A percentile compares a stretch with the other conserved stretches of the same genome.
Evolutionary conservation across 2,329 filamentous ascomycete species (phyloP).

Genomic region (Diaporthe sp.): DNA sequence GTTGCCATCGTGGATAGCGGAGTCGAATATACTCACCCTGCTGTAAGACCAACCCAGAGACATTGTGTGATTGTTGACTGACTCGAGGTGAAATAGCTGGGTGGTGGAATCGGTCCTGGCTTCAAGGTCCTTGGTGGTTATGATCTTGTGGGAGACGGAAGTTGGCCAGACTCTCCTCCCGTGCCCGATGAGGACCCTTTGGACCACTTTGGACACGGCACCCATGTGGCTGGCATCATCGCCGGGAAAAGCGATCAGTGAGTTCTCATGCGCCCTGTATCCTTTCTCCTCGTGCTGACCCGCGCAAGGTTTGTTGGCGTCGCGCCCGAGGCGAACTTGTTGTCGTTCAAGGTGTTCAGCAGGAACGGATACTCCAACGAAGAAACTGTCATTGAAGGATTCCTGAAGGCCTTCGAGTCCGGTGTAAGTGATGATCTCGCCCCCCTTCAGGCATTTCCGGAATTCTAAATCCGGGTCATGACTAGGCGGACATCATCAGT

Average conservation of each 20-base stretch:
- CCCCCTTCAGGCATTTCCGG: background rate
- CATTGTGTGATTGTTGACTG: background rate
- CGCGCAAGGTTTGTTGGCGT: slow-evolving; percentile 25
- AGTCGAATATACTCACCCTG: slow-evolving; percentile 37
- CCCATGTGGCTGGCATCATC: slow-evolving; percentile 47
- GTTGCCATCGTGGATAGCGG: slow-evolving; percentile 40
- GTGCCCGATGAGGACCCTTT: slow-evolving; percentile 48
- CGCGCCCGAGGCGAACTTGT: slow-evolving; percentile 33
- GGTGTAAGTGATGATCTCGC: background rate
- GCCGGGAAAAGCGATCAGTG: slow-evolving; percentile 34
- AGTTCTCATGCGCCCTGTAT: background rate
- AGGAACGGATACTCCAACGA: slow-evolving; percentile 29
- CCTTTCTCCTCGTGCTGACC: background rate
- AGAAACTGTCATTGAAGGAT: slow-evolving; percentile 34
- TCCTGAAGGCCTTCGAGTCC: slow-evolving; percentile 33
- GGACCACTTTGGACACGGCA: slow-evolving; percentile 49
- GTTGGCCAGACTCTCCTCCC: slow-evolving; percentile 37
- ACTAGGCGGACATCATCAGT: slow-evolving; percentile 32
- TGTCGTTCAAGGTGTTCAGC: slow-evolving; percentile 34
- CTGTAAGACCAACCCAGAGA: slow-evolving; percentile 15
- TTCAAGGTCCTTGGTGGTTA: slow-evolving; percentile 34
- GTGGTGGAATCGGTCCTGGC: slow-evolving; percentile 31
- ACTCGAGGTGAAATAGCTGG: slow-evolving; percentile 1
- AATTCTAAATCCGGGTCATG: background rate
- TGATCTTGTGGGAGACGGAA: slow-evolving; percentile 33